Base-by-base conservation (phyloP, 306 rosid species). In the Citrullus amarus region DNA sequence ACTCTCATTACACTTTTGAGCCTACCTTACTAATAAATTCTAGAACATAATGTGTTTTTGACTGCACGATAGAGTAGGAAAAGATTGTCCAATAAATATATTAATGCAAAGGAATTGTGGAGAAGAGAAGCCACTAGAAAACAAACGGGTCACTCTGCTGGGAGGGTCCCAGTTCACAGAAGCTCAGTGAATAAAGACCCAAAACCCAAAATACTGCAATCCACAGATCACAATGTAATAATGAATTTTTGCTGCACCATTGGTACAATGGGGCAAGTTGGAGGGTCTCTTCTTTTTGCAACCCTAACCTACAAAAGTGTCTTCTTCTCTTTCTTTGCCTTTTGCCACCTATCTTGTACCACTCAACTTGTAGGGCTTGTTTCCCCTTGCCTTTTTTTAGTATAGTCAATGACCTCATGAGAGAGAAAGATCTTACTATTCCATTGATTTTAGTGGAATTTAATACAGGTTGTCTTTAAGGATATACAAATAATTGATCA, bases 401-500 rank as follows among this genome's bases (percentile, higher is more conserved):
- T 53, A 46, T 30, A 32, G 59, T 78, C 80, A 78, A 78, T 59
- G 56, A 25, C 80, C 80, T 58, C 6, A 14, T 48, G 77, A 71
- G 67, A 50, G 50, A 62, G 80, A 39, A 18, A 43, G 25, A 61
- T 77, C 69, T 25, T 58, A 59, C 54, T n/a, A 38, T 39, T 56
- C 38, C 79, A 56, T 38, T 38, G 39, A 59, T 38, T 76, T 76
- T 43, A 57, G 16, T 76, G 70, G 79, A 76, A 41, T 46, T 77
- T n/a, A 22, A 58, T 57, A 18, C 67, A 61, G 12, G 80, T 28
- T 41, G 14, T 41, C n/a, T 22, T 39, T 59, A 43, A 59, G 56
- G 56, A 77, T 77, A 4, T 77, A 77, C 80, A 57, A 59, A 77
- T 58, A 39, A 77, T 77, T 77, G 80, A 77, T 77, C 41, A 77